Percentiles rank a stretch among this genome's conserved stretches.
Conservation (phyloP, 768 basidiomycete species). For the Kwoniella sp. region DNA sequence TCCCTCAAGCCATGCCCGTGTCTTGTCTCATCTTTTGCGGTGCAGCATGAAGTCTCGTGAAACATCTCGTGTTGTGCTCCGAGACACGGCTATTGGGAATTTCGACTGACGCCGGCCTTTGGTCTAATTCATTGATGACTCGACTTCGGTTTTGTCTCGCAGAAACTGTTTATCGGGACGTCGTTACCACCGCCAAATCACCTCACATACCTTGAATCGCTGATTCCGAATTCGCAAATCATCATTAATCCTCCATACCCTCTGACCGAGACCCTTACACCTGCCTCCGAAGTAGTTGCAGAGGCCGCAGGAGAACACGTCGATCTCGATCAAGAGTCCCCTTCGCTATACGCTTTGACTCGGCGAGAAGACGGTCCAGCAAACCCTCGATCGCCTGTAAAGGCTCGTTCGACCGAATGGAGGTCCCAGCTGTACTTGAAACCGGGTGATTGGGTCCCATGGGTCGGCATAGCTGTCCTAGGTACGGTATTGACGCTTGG, state of each 20-base stretch:
- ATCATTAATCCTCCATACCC: conserved; percentile 74
- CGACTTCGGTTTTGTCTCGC: too few relatives aligned
- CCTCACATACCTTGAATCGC: conserved; percentile 90
- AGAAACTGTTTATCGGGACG: conserved; percentile 91
- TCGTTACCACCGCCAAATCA: conserved; percentile 73
- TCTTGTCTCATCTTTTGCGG: background rate
- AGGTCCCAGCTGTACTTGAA: conserved; percentile 83
- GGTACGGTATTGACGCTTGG: conserved; percentile 73
- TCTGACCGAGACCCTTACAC: background rate
- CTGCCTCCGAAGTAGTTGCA: background rate
- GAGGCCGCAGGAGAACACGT: background rate
- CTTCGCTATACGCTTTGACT: too few relatives aligned
- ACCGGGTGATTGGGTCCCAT: conserved; percentile 96
- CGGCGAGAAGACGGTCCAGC: background rate
- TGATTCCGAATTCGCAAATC: conserved; percentile 95
- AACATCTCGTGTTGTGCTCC: too few relatives aligned
- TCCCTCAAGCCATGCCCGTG: background rate
- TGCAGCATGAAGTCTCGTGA: too few relatives aligned
- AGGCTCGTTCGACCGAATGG: conserved; percentile 63
- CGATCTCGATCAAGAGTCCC: background rate
- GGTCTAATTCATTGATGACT: too few relatives aligned
- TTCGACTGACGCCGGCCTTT: too few relatives aligned
- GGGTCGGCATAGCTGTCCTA: conserved; percentile 88
- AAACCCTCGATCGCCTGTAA: conserved; percentile 16
- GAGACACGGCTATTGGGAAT: too few relatives aligned